Percentiles rank a stretch among this genome's conserved stretches.
These are phyloP conservation scores for Dendryphion nanum DNA, from an alignment of 2,329 filamentous ascomycete species.

Conservation along the genomic window DNA sequence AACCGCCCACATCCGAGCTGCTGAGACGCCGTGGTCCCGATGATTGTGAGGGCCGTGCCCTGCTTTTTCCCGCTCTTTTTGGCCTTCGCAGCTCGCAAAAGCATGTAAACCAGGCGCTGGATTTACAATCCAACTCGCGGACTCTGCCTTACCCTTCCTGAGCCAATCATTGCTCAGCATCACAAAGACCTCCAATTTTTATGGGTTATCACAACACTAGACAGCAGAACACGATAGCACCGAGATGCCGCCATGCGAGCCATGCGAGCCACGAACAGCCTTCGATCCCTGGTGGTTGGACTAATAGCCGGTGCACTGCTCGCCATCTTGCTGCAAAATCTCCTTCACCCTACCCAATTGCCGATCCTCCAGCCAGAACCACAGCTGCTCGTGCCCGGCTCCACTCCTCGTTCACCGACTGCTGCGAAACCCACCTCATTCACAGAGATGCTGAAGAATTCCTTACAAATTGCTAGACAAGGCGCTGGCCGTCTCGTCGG, in stretches of 20 bases:
- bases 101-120: neutral
- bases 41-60: too few species aligned
- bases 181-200: neutral
- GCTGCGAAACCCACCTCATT: too few species aligned
- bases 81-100: too few species aligned
- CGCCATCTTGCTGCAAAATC: conserved; percentile 22
- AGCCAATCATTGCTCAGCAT: too few species aligned
- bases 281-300: conserved; percentile 21
- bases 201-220: too few species aligned
- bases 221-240: too few species aligned
- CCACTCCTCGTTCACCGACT: too few species aligned
- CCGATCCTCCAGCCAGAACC: conserved; percentile 7
- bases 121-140: neutral
- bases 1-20: conserved; percentile 1
- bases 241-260: too few species aligned
- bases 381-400: too few species aligned
- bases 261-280: neutral
- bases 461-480: conserved; percentile 28
- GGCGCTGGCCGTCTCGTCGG: too few species aligned
- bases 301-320: conserved; percentile 26
- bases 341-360: conserved; percentile 17
- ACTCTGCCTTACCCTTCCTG: neutral
- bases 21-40: too few species aligned
- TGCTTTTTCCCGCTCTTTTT: too few species aligned
- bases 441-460: conserved; percentile 34